phyloP scores from a whole-genome alignment of 148 eudicot genomes.

The Vaccinium vitisidaea region DNA sequence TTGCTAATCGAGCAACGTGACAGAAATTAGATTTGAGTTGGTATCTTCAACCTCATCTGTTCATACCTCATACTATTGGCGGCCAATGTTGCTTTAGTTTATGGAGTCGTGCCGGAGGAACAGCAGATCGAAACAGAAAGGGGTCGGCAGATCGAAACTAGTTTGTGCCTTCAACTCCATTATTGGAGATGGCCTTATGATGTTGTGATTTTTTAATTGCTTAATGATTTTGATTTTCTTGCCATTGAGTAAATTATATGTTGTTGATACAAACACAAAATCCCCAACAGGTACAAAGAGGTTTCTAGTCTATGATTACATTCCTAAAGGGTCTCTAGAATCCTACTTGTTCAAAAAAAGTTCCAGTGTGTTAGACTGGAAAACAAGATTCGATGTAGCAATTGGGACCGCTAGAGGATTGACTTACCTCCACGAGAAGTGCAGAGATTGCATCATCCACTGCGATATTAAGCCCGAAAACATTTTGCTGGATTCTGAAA shows the following conservation, averaged over 20 bases:
- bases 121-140: no score
- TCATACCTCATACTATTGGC: no score
- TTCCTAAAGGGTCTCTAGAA: constrained; percentile 48
- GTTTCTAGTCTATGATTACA: constrained; percentile 44
- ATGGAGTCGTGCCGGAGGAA: no score
- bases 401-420: constrained; percentile 44
- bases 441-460: constrained; percentile 45
- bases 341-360: constrained; percentile 26
- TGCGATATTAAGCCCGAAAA: constrained; percentile 46
- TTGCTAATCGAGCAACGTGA: no score
- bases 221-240: neutral
- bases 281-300: neutral
- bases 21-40: no score
- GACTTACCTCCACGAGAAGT: constrained; percentile 45
- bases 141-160: no score
- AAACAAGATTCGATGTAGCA: constrained; percentile 38
- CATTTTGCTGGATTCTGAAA: constrained; percentile 35
- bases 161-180: neutral
- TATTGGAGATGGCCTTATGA: no score
- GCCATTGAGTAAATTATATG: neutral
- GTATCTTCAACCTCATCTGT: no score
- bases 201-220: neutral
- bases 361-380: constrained; percentile 30
- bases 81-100: no score
- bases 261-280: neutral